Evolutionary conservation across 164 flowering plant genomes (phyloP).

Genomic region (Piper betle): DNA sequence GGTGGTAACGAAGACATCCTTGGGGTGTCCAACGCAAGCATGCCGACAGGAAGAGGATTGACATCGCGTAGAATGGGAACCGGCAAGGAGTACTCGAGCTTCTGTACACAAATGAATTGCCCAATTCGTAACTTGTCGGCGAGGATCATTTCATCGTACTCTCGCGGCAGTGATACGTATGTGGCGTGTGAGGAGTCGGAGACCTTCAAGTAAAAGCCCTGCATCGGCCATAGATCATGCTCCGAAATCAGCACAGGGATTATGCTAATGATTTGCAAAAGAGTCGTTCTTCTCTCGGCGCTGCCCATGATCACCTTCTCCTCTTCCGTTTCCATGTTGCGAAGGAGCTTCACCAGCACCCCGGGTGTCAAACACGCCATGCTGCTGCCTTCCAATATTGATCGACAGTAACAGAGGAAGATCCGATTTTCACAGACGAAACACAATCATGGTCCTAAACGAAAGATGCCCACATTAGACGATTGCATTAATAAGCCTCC

Average conservation of each 20-base stretch:
- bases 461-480: no score
- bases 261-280: conserved; percentile 55
- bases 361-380: conserved; percentile 48
- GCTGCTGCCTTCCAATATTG: background rate
- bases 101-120: conserved; percentile 44
- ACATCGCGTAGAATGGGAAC: conserved; percentile 47
- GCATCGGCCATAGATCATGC: conserved; percentile 56
- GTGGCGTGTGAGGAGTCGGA: conserved; percentile 54
- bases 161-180: conserved; percentile 44
- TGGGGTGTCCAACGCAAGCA: conserved; percentile 37
- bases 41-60: conserved; percentile 38
- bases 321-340: conserved; percentile 25
- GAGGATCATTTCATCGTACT: conserved; percentile 44
- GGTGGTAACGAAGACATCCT: conserved; percentile 24
- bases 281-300: conserved; percentile 15
- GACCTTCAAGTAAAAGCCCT: conserved; percentile 60
- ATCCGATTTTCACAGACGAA: no score
- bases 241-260: conserved; percentile 38
- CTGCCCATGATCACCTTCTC: background rate
- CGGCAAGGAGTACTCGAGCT: conserved; percentile 36
- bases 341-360: conserved; percentile 43
- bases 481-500: no score
- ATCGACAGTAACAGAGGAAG: no score
- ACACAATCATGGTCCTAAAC: no score
- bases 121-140: conserved; percentile 46